Base-by-base conservation (phyloP, 768 basidiomycete species). In the Tubosaeta brunneosetosa region DNA sequence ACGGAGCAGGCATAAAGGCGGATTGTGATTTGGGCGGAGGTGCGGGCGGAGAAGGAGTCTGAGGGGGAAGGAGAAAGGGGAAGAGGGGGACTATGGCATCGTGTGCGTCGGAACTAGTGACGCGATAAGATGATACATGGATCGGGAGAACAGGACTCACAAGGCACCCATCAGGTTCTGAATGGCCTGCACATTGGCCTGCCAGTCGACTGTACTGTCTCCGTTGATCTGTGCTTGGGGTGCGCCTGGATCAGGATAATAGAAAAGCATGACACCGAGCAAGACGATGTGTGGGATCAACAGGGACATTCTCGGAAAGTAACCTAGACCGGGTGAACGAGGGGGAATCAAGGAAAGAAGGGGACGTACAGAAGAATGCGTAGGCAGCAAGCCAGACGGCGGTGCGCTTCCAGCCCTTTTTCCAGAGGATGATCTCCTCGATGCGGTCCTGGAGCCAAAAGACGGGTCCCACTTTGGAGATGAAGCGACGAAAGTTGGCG, bases 371-470 rank as follows among this genome's bases (percentile, higher is more conserved):
- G 34, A 40, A 22, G 22, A 93, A 91, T 0, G 79, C 80, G 67
- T 92, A 94, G 0, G 70, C 76, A 3, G 82, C 76, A 71, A 94
- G 84, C 86, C 88, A 94, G 0, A 81, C 77, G 37, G 72, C 64
- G 1, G 38, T 40, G 19, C 38, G 38, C 38, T 40, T 40, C 38
- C 38, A 40, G 19, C 38, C 85, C 42, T 79, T 77, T 65, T 80
- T 85, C 93, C 93, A 94, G 57, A 88, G 74, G 4, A 94, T 50
- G 3, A 93, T 76, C 70, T 94, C 93, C 66, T 95, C 93, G 13
- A 90, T 63, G 1, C 93, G 72, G 64, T 97, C 93, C 69, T 91
- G 90, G 17, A 94, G 57, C 93, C 92, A 95, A 61, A 94, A 95
- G 7, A 93, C 19, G 19, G 38, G 38, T 12, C 38, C 38, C 1